Base-by-base conservation (phyloP, 331 rosid genomes). In the Saraca asoca region DNA sequence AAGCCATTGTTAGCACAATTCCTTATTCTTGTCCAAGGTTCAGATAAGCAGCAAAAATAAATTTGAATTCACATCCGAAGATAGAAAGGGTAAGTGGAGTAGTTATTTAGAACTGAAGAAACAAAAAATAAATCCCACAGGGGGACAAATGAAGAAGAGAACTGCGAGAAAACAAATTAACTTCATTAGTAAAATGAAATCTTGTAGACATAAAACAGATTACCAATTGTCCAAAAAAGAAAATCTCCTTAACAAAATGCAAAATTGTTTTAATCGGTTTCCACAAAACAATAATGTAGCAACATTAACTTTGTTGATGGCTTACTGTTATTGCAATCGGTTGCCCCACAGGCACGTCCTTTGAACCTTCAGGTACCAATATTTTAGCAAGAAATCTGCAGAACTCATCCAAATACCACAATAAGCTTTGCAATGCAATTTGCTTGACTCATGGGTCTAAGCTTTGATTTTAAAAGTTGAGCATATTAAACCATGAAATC, bases 311-410 rank as follows among this genome's bases (percentile, higher is more conserved):
- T 39, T 62, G 37, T 70, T 64, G 58, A 62, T 29, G 54, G 64
- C 71, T 39, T 83, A 90, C 98, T 80, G 88, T 90, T 62, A 93
- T 76, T 76, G 97, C 97, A 78, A 93, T 93, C 42, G 98, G 95
- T 68, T 84, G 96, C 56, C 97, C 96, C 72, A 93, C 98, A 52
- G 87, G 96, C 61, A 93, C 90, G 33, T 88, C 97, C 79, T 93
- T 93, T 71, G 98, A 87, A 71, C 97, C 97, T 15, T 88, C 98
- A 0, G 96, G 96, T 52, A 79, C 94, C 83, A 93, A 78, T 75
- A 93, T 90, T 82, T 93, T 93, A 37, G 98, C 98, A 75, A 93
- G 79, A 80, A 64, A 93, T 56, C 98, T 93, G 86, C 72, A 77
- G 42, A 68, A 73, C 62, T 68, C 46, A 81, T 66, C 58, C 68